These are phyloP conservation scores for Wickerhamomyces rabaulensis DNA, from an alignment of 805 yeast species.

Conservation along the genomic window DNA sequence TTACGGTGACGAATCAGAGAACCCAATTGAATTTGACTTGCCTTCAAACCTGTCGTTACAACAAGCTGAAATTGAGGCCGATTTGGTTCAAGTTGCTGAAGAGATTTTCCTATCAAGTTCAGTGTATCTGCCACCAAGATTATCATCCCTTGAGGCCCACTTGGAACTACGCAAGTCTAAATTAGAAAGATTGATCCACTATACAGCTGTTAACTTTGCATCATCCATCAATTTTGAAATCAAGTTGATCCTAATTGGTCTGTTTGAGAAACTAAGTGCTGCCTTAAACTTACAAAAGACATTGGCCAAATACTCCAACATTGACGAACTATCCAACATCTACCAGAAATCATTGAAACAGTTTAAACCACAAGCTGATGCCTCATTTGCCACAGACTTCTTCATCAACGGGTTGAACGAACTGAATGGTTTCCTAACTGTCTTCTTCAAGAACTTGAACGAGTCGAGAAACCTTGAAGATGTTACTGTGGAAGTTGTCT, in stretches of 20 bases:
- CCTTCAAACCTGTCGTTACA: slow-evolving; percentile 41
- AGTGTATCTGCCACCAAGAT: slow-evolving; percentile 47
- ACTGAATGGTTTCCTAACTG: slow-evolving; percentile 22
- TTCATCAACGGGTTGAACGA: slow-evolving; percentile 21
- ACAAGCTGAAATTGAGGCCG: slow-evolving; percentile 39
- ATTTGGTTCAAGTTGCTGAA: slow-evolving; percentile 44
- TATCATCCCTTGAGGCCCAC: slow-evolving; percentile 46
- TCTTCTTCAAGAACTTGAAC: slow-evolving; percentile 19
- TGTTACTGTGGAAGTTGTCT: slow-evolving; percentile 19
- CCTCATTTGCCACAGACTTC: slow-evolving; percentile 17
- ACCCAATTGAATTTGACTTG: slow-evolving; percentile 45
- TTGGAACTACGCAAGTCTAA: slow-evolving; percentile 44
- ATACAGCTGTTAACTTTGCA: slow-evolving; percentile 40
- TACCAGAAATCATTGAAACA: slow-evolving; percentile 6
- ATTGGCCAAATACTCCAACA: slow-evolving; percentile 3
- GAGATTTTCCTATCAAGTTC: slow-evolving; percentile 58
- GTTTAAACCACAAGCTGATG: slow-evolving; percentile 11
- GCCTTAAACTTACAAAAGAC: slow-evolving; percentile 24
- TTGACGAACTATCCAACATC: neutral
- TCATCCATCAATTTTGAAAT: slow-evolving; percentile 27
- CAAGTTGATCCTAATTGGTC: slow-evolving; percentile 34
- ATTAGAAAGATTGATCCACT: slow-evolving; percentile 40
- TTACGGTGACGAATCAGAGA: slow-evolving; percentile 38
- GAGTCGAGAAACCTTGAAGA: slow-evolving; percentile 13
- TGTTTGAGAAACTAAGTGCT: slow-evolving; percentile 42